These are phyloP conservation scores for Chamaecrista fasciculata DNA, from an alignment of 306 rosid genomes.

Conservation along the genomic window DNA sequence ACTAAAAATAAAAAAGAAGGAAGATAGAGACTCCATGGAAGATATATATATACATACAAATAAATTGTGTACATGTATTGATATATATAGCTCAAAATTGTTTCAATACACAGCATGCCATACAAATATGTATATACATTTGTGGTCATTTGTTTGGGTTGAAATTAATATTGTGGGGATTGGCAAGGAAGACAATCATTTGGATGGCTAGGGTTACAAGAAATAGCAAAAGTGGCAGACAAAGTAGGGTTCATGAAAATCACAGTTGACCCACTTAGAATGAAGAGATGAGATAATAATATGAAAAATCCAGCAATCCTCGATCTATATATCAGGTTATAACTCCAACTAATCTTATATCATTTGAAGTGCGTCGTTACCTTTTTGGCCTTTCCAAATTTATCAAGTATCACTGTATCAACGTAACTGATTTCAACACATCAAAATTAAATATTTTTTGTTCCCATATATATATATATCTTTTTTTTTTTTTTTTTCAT, in stretches of 20 bases:
- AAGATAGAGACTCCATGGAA: no score
- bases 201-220: constrained; percentile 28
- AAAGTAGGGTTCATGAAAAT: constrained; percentile 48
- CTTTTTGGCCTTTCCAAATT: neutral
- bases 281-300: constrained; percentile 31
- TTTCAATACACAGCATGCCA: neutral
- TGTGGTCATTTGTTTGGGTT: neutral
- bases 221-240: constrained; percentile 55
- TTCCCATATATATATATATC: no score
- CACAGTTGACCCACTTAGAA: constrained; percentile 47
- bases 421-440: no score
- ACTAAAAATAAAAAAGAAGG: no score
- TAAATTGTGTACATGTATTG: no score
- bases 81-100: no score
- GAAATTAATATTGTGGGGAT: neutral
- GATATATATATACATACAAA: no score
- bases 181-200: constrained; percentile 27
- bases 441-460: no score
- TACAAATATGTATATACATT: neutral
- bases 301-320: constrained; percentile 4
- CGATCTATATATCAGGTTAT: neutral
- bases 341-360: constrained; percentile 20
- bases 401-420: neutral
- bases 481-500: no score
- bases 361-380: neutral